Evolutionary conservation across 495 filamentous ascomycete genomes (phyloP).

Genomic region (Tuber aestivum): DNA sequence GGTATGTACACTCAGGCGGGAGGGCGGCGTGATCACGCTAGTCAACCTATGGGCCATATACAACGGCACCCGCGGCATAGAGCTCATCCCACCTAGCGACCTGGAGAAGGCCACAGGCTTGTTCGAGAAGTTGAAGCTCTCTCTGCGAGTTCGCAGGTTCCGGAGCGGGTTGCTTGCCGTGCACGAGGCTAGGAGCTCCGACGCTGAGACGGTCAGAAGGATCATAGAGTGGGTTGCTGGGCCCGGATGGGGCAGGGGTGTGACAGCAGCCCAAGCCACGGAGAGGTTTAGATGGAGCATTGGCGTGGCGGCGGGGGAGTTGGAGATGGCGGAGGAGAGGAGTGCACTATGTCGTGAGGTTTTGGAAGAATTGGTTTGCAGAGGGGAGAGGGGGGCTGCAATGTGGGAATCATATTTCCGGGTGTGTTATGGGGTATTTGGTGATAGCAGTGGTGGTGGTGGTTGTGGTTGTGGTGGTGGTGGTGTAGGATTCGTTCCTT

Average conservation of each 20-base stretch:
- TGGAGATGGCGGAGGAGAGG: constrained; percentile 92
- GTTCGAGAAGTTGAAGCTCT: constrained; percentile 84
- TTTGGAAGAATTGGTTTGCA: constrained; percentile 63
- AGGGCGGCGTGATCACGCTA: constrained; percentile 89
- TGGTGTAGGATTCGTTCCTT: background rate
- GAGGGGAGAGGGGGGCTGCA: background rate
- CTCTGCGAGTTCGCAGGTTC: constrained; percentile 79
- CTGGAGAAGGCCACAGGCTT: constrained; percentile 81
- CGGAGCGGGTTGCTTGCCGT: constrained; percentile 89
- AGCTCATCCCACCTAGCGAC: constrained; percentile 84
- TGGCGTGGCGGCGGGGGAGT: constrained; percentile 89
- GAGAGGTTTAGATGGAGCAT: constrained; percentile 96
- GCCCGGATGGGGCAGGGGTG: constrained; percentile 59
- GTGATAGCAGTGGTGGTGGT: background rate
- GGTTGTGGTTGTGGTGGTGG: too few relatives aligned
- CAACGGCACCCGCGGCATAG: constrained; percentile 89
- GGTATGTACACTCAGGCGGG: constrained; percentile 72
- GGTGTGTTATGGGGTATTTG: background rate
- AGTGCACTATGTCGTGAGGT: constrained; percentile 79
- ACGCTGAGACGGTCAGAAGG: constrained; percentile 77
- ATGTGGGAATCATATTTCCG: background rate
- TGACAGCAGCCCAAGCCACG: constrained; percentile 84
- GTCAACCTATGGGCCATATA: constrained; percentile 97
- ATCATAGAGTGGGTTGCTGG: constrained; percentile 63
- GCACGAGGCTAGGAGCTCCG: constrained; percentile 78